phyloP scores from a whole-genome alignment of 139 green algal species.

The Volvox africanus region DNA sequence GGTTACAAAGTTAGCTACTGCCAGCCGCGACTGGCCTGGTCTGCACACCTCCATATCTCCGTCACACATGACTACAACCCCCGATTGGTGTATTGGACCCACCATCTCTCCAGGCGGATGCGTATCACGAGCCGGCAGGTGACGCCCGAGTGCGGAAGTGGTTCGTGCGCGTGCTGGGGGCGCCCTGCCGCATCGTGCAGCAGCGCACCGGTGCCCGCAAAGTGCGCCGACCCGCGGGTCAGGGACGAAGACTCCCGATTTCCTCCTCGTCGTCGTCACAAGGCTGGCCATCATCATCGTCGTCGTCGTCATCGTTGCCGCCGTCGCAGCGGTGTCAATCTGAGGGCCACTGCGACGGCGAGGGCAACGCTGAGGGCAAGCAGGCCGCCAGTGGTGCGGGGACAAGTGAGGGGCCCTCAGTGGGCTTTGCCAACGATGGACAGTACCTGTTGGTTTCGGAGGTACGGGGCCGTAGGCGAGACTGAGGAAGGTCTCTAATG shows the following conservation, averaged over 20 bases:
- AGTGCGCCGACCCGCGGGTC: slow-evolving; percentile 26
- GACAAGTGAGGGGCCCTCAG: neutral
- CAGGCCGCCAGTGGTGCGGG: neutral
- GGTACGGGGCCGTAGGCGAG: slow-evolving; percentile 1
- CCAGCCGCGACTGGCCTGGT: too few species aligned
- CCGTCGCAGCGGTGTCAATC: neutral
- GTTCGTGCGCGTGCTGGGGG: slow-evolving; percentile 78
- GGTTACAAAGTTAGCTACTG: too few species aligned
- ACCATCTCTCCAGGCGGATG: slow-evolving; percentile 11
- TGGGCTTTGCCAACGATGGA: slow-evolving; percentile 89
- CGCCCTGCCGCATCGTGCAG: slow-evolving; percentile 78
- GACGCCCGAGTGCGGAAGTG: slow-evolving; percentile 58
- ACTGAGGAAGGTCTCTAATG: neutral
- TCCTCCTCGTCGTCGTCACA: neutral
- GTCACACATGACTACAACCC: too few species aligned
- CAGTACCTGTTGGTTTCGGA: slow-evolving; percentile 67
- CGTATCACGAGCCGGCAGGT: neutral
- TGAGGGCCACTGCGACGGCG: neutral
- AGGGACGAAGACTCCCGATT: neutral
- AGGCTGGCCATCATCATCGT: neutral
- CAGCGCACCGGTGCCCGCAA: slow-evolving; percentile 52
- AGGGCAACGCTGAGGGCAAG: neutral
- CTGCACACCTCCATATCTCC: too few species aligned
- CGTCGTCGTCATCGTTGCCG: too few species aligned
- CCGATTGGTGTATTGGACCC: neutral